Conservation (phyloP, 1,139 yeast species). For the Saccharomyces pastorianus region DNA sequence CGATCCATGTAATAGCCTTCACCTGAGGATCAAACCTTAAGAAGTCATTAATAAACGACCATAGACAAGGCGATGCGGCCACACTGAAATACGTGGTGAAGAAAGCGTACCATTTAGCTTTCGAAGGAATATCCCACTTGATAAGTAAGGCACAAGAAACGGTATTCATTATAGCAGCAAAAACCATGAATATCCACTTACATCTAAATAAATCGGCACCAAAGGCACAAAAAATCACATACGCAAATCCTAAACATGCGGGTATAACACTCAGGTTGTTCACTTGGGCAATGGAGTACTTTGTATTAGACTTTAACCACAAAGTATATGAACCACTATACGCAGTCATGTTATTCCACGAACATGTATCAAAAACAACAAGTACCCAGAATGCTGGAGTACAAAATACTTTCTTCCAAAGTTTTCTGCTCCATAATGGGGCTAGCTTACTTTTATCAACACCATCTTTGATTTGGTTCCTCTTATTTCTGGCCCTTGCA, state of each 20-base stretch:
- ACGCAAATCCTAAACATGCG: conserved; percentile 33
- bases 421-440: conserved; percentile 21
- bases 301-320: conserved; percentile 32
- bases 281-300: conserved; percentile 29
- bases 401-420: conserved; percentile 30
- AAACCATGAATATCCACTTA: conserved; percentile 36
- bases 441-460: conserved; percentile 17
- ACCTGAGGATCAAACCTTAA: conserved; percentile 34
- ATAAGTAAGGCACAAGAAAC: conserved; percentile 40
- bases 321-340: conserved; percentile 33
- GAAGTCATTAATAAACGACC: conserved; percentile 35
- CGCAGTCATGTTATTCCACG: conserved; percentile 34
- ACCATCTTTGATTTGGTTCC: conserved; percentile 29
- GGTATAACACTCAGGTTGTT: conserved; percentile 33
- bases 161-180: conserved; percentile 44
- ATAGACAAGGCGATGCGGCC: conserved; percentile 33
- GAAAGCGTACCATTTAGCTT: conserved; percentile 34
- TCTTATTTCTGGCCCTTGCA: conserved; percentile 49
- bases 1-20: conserved; percentile 34
- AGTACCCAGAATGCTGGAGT: conserved; percentile 31
- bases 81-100: conserved; percentile 32
- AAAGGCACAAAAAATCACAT: conserved; percentile 29
- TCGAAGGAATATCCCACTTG: conserved; percentile 36
- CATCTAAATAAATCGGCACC: conserved; percentile 32
- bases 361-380: conserved; percentile 30